Evolutionary conservation across 257 asterid species (phyloP).

Genomic region (Misopates orontium): DNA sequence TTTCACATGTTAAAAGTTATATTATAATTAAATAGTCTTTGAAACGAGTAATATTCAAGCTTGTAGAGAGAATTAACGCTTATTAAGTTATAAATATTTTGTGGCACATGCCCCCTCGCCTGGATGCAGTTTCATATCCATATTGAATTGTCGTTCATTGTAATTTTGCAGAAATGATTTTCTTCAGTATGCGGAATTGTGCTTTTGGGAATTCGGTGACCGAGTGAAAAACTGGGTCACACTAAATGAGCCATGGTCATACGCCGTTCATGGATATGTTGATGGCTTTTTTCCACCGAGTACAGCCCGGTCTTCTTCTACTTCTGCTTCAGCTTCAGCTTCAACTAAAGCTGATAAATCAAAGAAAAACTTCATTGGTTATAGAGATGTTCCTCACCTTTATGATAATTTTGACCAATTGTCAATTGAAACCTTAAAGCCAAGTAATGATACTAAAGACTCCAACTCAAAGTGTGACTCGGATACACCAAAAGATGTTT

Average conservation of each 20-base stretch:
- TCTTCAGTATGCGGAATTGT: constrained; percentile 33
- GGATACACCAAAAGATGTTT: constrained; percentile 28
- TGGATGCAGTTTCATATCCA: no score
- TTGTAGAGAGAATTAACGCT: no score
- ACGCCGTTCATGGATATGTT: constrained; percentile 21
- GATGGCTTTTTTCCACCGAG: constrained; percentile 26
- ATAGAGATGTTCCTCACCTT: not conserved
- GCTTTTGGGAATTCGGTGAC: constrained; percentile 38
- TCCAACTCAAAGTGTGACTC: not conserved
- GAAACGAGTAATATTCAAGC: no score
- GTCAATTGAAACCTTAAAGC: not conserved
- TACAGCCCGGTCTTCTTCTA: not conserved
- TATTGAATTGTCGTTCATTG: no score
- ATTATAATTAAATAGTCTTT: no score
- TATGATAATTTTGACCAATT: not conserved
- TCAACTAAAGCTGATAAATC: not conserved
- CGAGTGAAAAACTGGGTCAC: no score
- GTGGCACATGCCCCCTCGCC: no score
- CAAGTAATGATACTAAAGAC: not conserved
- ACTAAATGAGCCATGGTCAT: no score
- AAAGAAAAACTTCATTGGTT: not conserved
- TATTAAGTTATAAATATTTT: no score
- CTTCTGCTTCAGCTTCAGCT: no score
- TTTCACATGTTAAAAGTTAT: no score
- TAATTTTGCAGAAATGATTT: constrained; percentile 23